Conservation (phyloP, 73 alveolate species). For the Tetrahymena malaccensis region DNA sequence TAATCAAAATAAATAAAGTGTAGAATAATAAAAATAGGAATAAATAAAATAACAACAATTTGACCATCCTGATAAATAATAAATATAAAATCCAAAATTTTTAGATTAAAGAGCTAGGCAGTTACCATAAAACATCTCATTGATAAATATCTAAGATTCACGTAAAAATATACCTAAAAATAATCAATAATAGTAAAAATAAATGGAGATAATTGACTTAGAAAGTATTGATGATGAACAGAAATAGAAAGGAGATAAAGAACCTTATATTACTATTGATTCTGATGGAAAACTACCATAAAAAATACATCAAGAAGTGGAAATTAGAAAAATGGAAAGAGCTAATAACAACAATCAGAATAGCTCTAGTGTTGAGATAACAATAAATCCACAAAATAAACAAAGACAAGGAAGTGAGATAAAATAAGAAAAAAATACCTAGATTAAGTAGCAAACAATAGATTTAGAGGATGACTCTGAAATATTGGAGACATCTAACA, state of each 20-base stretch:
- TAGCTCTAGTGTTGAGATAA: background rate
- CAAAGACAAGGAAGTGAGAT: no score
- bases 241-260: background rate
- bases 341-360: background rate
- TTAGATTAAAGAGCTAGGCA: background rate
- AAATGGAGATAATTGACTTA: background rate
- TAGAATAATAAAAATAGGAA: no score
- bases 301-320: background rate
- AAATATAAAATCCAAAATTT: no score
- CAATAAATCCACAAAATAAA: background rate
- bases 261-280: background rate
- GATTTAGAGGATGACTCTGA: background rate
- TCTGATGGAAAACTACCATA: background rate
- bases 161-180: background rate
- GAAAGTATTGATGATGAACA: background rate
- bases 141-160: background rate
- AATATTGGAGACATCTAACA: background rate
- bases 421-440: background rate
- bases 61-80: no score
- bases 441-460: background rate
- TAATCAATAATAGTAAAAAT: background rate
- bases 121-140: no score
- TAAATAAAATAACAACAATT: no score
- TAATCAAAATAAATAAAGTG: no score
- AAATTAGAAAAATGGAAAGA: background rate